These are phyloP conservation scores for Xylariales sp. DNA, from an alignment of 2,329 filamentous ascomycete species.

Conservation along the genomic window DNA sequence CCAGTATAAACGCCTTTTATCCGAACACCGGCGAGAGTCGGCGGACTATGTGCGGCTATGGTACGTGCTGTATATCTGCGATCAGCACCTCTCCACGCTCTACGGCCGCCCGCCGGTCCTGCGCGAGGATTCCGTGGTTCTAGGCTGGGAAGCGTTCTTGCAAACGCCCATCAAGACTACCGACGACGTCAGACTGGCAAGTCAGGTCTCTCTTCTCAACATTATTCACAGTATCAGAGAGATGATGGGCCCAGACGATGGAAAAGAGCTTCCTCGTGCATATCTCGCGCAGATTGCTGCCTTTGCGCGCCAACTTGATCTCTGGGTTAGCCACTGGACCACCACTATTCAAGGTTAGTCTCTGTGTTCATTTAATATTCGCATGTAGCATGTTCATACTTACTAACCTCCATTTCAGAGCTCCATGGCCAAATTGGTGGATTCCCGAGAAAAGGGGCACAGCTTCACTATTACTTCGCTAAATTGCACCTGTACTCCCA, in stretches of 20 bases:
- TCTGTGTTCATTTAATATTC: background rate
- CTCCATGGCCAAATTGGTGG: conserved; percentile 33
- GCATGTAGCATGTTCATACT: conserved; percentile 26
- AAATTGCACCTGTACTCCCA: conserved; percentile 38
- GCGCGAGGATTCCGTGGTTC: conserved; percentile 52
- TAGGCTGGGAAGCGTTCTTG: conserved; percentile 54
- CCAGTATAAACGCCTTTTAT: conserved; percentile 34
- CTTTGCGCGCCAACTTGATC: conserved; percentile 27
- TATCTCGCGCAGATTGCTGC: conserved; percentile 42
- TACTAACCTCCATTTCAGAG: conserved; percentile 30
- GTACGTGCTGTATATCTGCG: conserved; percentile 52
- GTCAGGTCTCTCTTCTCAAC: conserved; percentile 53
- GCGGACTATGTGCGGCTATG: conserved; percentile 54
- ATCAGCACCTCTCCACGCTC: conserved; percentile 54
- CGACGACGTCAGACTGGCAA: conserved; percentile 51
- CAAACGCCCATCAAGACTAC: conserved; percentile 44
- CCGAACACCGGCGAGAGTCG: conserved; percentile 34
- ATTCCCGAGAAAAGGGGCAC: conserved; percentile 31
- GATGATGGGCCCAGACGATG: conserved; percentile 51
- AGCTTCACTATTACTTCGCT: conserved; percentile 36
- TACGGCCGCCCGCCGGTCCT: conserved; percentile 57
- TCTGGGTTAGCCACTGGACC: conserved; percentile 33
- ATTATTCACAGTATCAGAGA: conserved; percentile 53
- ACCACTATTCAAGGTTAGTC: conserved; percentile 21
- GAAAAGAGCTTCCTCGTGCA: conserved; percentile 43